These are phyloP conservation scores for Metschnikowia amazonensis DNA, from an alignment of 805 yeast genomes.

Conservation along the genomic window DNA sequence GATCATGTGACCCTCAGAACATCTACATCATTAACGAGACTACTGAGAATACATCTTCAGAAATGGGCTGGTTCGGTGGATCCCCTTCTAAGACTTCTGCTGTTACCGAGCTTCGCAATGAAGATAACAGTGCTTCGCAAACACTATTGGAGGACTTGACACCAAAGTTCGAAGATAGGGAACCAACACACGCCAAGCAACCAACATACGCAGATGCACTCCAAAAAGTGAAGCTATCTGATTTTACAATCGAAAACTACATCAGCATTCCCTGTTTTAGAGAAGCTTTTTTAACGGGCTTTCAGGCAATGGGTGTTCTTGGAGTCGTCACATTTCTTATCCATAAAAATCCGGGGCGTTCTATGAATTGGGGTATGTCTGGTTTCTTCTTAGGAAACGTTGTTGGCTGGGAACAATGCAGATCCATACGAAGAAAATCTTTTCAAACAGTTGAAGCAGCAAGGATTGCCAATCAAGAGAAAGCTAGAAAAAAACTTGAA, in stretches of 20 bases:
- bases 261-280: slow-evolving; percentile 71
- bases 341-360: slow-evolving; percentile 57
- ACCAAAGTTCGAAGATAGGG: slow-evolving; percentile 45
- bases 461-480: slow-evolving; percentile 43
- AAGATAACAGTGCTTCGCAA: slow-evolving; percentile 17
- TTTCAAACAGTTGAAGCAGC: slow-evolving; percentile 68
- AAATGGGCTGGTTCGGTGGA: slow-evolving; percentile 45
- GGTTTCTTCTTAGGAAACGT: slow-evolving; percentile 77
- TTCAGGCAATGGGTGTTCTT: slow-evolving; percentile 66
- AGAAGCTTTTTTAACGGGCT: slow-evolving; percentile 74
- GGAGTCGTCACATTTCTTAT: slow-evolving; percentile 64
- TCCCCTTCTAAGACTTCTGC: slow-evolving; percentile 36
- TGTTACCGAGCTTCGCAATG: slow-evolving; percentile 26
- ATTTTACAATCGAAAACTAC: slow-evolving; percentile 50
- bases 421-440: slow-evolving; percentile 63
- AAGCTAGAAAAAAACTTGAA: slow-evolving; percentile 30
- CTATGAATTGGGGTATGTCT: slow-evolving; percentile 79
- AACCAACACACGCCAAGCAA: slow-evolving; percentile 17
- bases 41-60: slow-evolving; percentile 11
- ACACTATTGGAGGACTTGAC: slow-evolving; percentile 49
- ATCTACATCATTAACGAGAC: neutral
- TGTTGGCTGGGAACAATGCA: slow-evolving; percentile 91
- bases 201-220: slow-evolving; percentile 36
- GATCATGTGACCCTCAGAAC: slow-evolving; percentile 7
- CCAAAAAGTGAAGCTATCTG: slow-evolving; percentile 41